Evolutionary conservation across 2,329 filamentous ascomycete genomes (phyloP), one percentile per base, ranked within the genome.

Genomic region (Alternaria burnsii): DNA sequence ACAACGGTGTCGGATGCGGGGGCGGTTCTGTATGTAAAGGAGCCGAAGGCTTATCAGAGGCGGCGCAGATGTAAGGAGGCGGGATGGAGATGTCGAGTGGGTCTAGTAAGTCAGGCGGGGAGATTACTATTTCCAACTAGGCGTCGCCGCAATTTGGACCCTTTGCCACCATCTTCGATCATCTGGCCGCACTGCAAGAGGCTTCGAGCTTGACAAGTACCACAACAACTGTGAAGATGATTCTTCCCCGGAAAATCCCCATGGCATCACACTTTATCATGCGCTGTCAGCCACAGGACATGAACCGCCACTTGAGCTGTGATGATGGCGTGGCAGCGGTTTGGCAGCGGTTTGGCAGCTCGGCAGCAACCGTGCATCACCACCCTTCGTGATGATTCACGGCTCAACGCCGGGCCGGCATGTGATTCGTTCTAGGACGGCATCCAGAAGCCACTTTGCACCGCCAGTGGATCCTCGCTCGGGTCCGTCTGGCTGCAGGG

Each of bases 391-490:
- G 42, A 55, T 28, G 44, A 59, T 50, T 38, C 36, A 55, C 38
- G 44, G 43, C 28, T n/a, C 26, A 43, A 28, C 52, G 24, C n/a
- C 52, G 36, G 58, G 46, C 34, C 18, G 36, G 20, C 61, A 47
- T 47, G 16, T 43, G 51, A 54, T 66, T 55, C 61, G 61, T 42
- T 14, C 40, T 42, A 24, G 20, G 20, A 42, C 53, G 28, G 48
- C 40, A 47, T 36, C 40, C 47, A 55, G 60, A 50, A 59, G 55
- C 50, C 65, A 65, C 59, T 52, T 38, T 41, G 32, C 51, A 46
- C 52, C 50, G 57, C 57, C 59, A 36, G 52, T 61, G 53, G 58
- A 65, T 65, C 59, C 59, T 63, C 61, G 56, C 50, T 55, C 55
- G 55, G 55, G 55, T 36, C 59, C 59, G 60, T 51, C 50, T 34